Conservation (phyloP, 2,329 filamentous ascomycete genomes). For the Dothideomycetes sp. region DNA sequence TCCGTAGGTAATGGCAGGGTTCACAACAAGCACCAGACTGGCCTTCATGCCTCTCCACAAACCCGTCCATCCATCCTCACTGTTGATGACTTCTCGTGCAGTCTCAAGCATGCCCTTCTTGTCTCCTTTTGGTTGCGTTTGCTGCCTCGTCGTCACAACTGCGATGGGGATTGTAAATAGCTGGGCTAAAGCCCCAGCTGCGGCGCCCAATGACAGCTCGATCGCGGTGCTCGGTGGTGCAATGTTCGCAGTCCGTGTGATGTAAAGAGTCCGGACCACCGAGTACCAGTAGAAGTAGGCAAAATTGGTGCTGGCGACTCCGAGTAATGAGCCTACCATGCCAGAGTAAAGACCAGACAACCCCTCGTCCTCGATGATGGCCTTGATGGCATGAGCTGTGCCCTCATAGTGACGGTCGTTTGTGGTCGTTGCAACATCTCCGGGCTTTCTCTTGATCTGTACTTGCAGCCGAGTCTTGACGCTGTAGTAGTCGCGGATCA, state of each 20-base stretch:
- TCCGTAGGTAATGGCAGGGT: conserved; percentile 95
- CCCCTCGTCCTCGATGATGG: conserved; percentile 75
- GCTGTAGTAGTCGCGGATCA: conserved; percentile 36
- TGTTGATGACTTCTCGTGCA: conserved; percentile 75
- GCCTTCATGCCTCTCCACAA: conserved; percentile 95
- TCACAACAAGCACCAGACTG: conserved; percentile 87
- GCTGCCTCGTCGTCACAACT: conserved; percentile 89
- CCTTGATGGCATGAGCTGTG: conserved; percentile 76
- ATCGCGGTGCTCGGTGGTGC: conserved; percentile 63
- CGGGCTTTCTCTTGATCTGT: conserved; percentile 58
- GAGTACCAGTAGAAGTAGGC: conserved; percentile 99
- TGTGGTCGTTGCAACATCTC: conserved; percentile 31
- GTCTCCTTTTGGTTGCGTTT: conserved; percentile 77
- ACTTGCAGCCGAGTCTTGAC: conserved; percentile 96
- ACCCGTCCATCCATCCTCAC: conserved; percentile 79
- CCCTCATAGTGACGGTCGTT: conserved; percentile 68
- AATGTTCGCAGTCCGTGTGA: conserved; percentile 33
- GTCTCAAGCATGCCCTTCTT: conserved; percentile 81
- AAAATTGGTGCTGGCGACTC: conserved; percentile 95
- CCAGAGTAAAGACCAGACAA: conserved; percentile 76
- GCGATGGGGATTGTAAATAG: conserved; percentile 94
- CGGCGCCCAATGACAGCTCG: conserved; percentile 75
- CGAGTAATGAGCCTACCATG: conserved; percentile 74
- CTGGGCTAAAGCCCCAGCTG: conserved; percentile 84
- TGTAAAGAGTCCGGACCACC: conserved; percentile 70